Conservation (phyloP, 176 grass and related monocot species). For the Bothriochloa decipiens region DNA sequence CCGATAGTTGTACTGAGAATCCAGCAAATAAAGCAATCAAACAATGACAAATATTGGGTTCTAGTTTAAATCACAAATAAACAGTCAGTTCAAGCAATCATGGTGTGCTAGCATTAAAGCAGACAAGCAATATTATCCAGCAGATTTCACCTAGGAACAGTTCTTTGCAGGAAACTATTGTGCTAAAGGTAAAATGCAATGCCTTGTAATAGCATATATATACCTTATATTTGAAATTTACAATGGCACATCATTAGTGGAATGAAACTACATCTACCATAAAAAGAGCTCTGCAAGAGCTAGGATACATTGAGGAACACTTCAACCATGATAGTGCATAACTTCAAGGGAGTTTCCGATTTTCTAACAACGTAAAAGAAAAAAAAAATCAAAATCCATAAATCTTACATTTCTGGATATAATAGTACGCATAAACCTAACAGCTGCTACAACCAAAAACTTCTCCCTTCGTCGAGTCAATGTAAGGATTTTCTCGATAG, state of each 20-base stretch:
- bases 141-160: conserved; percentile 27
- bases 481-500: conserved; percentile 87
- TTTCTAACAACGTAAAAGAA: conserved; percentile 20
- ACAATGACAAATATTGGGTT: not conserved
- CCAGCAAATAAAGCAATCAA: not conserved
- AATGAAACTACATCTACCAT: not conserved
- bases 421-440: conserved; percentile 98
- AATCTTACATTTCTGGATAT: conserved; percentile 95
- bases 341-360: conserved; percentile 14
- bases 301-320: conserved; percentile 9
- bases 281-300: not conserved
- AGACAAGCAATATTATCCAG: not conserved
- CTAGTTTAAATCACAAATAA: not conserved
- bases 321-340: not conserved
- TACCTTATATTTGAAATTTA: conserved; percentile 4
- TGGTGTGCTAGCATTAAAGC: not conserved
- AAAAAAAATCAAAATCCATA: no score
- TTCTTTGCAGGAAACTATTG: not conserved
- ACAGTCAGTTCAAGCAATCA: not conserved
- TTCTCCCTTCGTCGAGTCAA: conserved; percentile 83
- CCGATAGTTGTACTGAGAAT: not conserved
- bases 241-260: not conserved
- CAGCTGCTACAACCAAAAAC: conserved; percentile 86
- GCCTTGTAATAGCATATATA: not conserved
- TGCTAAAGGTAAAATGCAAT: conserved; percentile 16